A percentile compares a stretch with the other conserved stretches of the same genome.
Evolutionary conservation across 2,329 filamentous ascomycete species (phyloP).

Genomic region (Penicillium verrucosum): DNA sequence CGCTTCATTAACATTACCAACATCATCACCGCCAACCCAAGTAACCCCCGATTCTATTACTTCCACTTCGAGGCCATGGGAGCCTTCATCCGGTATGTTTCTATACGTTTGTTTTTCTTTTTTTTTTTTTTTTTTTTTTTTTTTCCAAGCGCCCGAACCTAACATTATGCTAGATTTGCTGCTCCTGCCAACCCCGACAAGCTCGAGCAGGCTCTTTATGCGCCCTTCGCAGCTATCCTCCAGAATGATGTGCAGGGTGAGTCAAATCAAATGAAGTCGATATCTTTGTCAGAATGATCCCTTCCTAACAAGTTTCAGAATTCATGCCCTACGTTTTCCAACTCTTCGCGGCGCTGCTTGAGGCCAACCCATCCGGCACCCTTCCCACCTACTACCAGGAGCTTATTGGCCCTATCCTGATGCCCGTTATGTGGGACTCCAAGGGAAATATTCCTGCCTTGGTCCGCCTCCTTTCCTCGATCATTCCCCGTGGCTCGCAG

Average conservation of each 20-base stretch:
- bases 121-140: neutral
- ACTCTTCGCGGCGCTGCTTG: constrained; percentile 83
- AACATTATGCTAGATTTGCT: constrained; percentile 52
- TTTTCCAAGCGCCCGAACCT: constrained; percentile 4
- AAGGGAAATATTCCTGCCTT: constrained; percentile 91
- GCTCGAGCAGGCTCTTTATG: constrained; percentile 77
- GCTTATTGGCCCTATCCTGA: constrained; percentile 73
- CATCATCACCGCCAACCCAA: constrained; percentile 90
- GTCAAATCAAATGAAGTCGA: constrained; percentile 11
- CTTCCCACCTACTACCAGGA: constrained; percentile 78
- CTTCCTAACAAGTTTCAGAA: constrained; percentile 54
- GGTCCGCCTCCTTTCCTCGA: constrained; percentile 75
- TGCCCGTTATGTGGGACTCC: constrained; percentile 82
- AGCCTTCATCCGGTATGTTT: constrained; percentile 67
- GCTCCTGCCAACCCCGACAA: constrained; percentile 66
- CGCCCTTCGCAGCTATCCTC: constrained; percentile 76
- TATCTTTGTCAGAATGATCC: neutral
- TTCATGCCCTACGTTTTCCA: constrained; percentile 98
- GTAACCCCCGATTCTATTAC: constrained; percentile 97
- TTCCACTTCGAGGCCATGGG: constrained; percentile 96
- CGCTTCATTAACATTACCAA: constrained; percentile 87
- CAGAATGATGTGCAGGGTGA: constrained; percentile 75
- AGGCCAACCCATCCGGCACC: constrained; percentile 74
- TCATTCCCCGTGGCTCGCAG: constrained; percentile 72
- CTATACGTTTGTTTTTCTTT: too few relatives aligned